phyloP scores from a whole-genome alignment of 768 basidiomycete species.

The Kwoniella europaea region DNA sequence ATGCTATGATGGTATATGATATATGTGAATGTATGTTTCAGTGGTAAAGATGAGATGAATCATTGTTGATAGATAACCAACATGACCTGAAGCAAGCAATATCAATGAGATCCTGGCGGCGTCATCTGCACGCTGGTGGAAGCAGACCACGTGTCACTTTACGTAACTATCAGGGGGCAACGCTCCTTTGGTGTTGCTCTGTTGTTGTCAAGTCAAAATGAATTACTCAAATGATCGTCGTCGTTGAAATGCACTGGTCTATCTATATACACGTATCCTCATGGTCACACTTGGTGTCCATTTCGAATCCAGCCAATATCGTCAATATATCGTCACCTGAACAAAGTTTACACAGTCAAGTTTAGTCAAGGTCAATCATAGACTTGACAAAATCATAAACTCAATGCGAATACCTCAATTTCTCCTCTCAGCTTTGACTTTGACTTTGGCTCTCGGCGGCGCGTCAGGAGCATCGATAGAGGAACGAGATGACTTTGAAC shows the following conservation, averaged over 20 bases:
- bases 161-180: background rate
- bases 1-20: background rate
- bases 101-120: too few species aligned
- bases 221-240: background rate
- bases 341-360: too few species aligned
- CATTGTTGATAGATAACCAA: background rate
- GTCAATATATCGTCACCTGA: too few species aligned
- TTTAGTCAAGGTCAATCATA: too few species aligned
- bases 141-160: background rate
- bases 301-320: too few species aligned
- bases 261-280: background rate
- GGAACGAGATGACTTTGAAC: conserved; percentile 37
- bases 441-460: conserved; percentile 18
- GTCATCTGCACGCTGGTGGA: too few species aligned
- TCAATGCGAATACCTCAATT: conserved; percentile 23
- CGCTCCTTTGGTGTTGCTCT: background rate
- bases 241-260: background rate
- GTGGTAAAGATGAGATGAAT: background rate
- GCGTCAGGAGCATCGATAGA: conserved; percentile 9
- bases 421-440: conserved; percentile 18
- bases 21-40: too few species aligned
- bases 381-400: background rate
- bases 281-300: too few species aligned
- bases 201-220: background rate
- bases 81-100: background rate